Evolutionary conservation across 352 stramenopile species (phyloP).

Genomic region (Nothophytophthora sp.): DNA sequence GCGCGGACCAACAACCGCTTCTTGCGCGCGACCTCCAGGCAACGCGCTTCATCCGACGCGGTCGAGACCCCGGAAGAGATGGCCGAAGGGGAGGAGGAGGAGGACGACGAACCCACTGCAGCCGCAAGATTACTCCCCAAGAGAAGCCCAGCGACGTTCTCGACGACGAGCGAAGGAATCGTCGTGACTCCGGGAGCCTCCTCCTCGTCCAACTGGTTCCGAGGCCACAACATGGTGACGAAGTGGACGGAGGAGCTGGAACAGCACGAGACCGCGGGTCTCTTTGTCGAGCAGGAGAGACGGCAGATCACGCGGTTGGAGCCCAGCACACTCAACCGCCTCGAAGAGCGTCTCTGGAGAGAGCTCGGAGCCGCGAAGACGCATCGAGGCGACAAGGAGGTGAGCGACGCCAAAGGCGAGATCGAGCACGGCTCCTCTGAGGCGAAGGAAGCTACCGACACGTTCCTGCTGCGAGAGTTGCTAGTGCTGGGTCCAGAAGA

Average conservation of each 20-base stretch:
- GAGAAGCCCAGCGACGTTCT: not conserved
- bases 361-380: slow-evolving; percentile 18
- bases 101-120: slow-evolving; percentile 9
- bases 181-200: slow-evolving; percentile 16
- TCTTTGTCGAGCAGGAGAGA: slow-evolving; percentile 46
- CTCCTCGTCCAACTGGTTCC: slow-evolving; percentile 14
- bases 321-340: slow-evolving; percentile 47
- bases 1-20: slow-evolving; percentile 57
- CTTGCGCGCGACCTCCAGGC: slow-evolving; percentile 34
- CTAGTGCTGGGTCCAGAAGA: slow-evolving; percentile 1
- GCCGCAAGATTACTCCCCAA: slow-evolving; percentile 18
- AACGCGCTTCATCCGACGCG: not conserved
- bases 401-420: not conserved
- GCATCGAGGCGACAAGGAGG: not conserved
- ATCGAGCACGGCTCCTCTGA: not conserved
- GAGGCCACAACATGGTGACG: not conserved
- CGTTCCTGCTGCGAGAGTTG: slow-evolving; percentile 9
- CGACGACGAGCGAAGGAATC: slow-evolving; percentile 12
- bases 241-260: slow-evolving; percentile 43
- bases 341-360: slow-evolving; percentile 51
- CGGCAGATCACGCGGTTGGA: slow-evolving; percentile 36
- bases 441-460: not conserved
- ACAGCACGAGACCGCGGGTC: slow-evolving; percentile 41
- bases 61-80: not conserved
- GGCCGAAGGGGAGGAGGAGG: slow-evolving; percentile 1